Conservation (phyloP, 2,329 filamentous ascomycete species). For the Penicillium sp. region DNA sequence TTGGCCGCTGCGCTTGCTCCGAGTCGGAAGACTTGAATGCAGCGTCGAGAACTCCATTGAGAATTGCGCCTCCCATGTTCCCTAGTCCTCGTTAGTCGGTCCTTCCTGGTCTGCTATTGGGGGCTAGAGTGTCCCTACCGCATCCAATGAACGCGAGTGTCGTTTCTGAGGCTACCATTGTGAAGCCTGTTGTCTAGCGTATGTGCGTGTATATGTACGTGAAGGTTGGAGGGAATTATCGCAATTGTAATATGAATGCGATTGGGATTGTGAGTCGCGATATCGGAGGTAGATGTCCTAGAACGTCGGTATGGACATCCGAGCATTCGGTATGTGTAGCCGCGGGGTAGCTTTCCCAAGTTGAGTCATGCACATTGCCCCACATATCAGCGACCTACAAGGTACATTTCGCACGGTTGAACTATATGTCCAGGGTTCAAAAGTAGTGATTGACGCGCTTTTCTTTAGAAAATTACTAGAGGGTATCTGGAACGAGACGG, state of each 20-base stretch:
- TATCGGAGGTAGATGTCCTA: background rate
- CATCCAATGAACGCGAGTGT: constrained; percentile 24
- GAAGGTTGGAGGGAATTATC: background rate
- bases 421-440: no score
- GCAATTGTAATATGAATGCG: background rate
- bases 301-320: background rate
- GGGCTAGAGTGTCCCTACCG: constrained; percentile 6
- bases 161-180: constrained; percentile 11
- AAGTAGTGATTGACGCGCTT: no score
- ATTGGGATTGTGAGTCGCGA: background rate
- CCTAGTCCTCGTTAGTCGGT: constrained; percentile 18
- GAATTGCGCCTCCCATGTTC: constrained; percentile 39
- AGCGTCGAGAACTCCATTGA: constrained; percentile 32
- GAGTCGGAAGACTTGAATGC: constrained; percentile 14
- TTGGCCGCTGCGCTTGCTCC: background rate
- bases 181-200: background rate
- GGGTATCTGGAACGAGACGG: no score
- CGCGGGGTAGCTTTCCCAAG: background rate
- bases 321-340: background rate
- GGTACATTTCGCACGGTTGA: no score
- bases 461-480: no score
- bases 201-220: no score
- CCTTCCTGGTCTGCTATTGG: background rate
- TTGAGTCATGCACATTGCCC: background rate
- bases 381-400: no score